Conservation (phyloP, 495 filamentous ascomycete species). For the Cudoniella acicularis region DNA sequence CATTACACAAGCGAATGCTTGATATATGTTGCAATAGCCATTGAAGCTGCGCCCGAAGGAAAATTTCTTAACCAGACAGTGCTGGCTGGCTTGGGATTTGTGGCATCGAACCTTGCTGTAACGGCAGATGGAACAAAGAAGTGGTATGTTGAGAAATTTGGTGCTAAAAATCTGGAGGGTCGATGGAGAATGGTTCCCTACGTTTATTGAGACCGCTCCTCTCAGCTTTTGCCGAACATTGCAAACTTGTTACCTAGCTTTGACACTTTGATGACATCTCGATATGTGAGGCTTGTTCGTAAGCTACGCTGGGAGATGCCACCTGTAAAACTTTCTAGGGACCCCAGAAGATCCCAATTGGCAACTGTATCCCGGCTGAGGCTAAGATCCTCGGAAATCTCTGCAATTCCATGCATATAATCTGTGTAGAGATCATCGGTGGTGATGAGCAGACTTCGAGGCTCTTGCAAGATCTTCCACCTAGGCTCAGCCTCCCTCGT, state of each 20-base stretch:
- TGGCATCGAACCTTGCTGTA: constrained; percentile 72
- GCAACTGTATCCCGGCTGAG: constrained; percentile 60
- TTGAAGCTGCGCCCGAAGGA: constrained; percentile 65
- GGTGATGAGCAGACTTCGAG: constrained; percentile 76
- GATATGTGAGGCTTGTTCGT: constrained; percentile 84
- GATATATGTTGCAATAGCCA: constrained; percentile 74
- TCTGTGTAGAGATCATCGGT: constrained; percentile 63
- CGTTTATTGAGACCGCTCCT: constrained; percentile 50
- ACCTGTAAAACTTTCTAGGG: constrained; percentile 47
- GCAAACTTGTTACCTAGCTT: constrained; percentile 67
- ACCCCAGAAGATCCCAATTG: constrained; percentile 79
- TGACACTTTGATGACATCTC: constrained; percentile 86
- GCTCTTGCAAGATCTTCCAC: constrained; percentile 82
- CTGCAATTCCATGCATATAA: constrained; percentile 73
- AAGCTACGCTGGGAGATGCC: constrained; percentile 61
- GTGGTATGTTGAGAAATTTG: constrained; percentile 84
- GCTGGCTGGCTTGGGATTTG: constrained; percentile 64
- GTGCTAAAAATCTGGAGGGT: constrained; percentile 55
- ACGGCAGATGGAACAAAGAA: constrained; percentile 72
- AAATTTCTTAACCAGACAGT: constrained; percentile 69
- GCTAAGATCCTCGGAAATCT: constrained; percentile 54
- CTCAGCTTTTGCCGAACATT: constrained; percentile 47
- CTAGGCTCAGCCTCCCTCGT: constrained; percentile 40
- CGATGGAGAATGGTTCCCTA: constrained; percentile 84
- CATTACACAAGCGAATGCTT: constrained; percentile 88